Conservation (phyloP, 2,329 filamentous ascomycete species). For the Gnomoniopsis sp. region DNA sequence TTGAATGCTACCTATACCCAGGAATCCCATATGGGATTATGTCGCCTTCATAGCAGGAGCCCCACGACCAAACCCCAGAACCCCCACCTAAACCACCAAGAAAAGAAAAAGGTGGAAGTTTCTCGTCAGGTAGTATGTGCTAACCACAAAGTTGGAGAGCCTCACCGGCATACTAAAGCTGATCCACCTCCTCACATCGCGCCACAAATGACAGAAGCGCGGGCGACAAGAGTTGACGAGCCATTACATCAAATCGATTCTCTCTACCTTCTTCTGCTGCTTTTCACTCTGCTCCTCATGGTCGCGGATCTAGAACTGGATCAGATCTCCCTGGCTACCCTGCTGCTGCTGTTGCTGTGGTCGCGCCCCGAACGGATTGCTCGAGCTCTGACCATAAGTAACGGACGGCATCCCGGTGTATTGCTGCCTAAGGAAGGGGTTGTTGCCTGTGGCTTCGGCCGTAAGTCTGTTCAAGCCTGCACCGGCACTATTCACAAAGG, state of each 20-base stretch:
- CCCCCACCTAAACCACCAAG: no score
- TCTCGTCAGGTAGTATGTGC: conserved; percentile 8
- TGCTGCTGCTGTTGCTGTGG: conserved; percentile 47
- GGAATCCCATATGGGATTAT: conserved; percentile 13
- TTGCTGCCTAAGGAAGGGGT: conserved; percentile 83
- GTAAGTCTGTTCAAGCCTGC: conserved; percentile 70
- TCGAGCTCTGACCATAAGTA: conserved; percentile 48
- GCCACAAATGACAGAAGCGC: neutral
- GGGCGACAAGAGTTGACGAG: neutral
- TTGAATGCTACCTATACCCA: conserved; percentile 20
- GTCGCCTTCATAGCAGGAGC: conserved; percentile 5
- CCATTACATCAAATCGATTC: neutral
- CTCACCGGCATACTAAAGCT: neutral
- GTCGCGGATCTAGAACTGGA: conserved; percentile 50
- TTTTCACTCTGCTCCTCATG: neutral
- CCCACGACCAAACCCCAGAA: no score
- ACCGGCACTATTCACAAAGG: conserved; percentile 94
- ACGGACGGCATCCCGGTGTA: conserved; percentile 72
- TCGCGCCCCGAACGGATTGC: conserved; percentile 58
- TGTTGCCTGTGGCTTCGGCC: conserved; percentile 72
- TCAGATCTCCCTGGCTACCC: conserved; percentile 44
- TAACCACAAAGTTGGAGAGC: conserved; percentile 10
- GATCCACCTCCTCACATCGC: neutral
- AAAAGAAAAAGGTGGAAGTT: neutral
- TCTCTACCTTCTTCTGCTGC: neutral